These are phyloP conservation scores for Camelina sativa DNA, from an alignment of 345 rosid genomes.

Conservation along the genomic window DNA sequence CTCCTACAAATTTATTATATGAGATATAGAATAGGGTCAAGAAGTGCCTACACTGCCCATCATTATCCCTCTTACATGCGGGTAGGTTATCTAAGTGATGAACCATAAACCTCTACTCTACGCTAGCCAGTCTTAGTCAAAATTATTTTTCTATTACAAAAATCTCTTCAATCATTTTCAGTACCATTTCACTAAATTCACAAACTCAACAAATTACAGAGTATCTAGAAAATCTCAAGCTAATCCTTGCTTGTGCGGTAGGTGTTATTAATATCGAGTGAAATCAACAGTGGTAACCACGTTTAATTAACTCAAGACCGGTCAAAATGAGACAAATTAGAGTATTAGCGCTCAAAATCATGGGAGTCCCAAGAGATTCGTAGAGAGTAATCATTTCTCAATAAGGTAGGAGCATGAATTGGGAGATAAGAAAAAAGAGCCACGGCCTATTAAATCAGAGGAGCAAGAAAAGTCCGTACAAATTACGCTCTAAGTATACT, in stretches of 20 bases:
- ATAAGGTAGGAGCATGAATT: conserved; percentile 24
- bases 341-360: conserved; percentile 9
- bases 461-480: conserved; percentile 26
- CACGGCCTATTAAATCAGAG: conserved; percentile 14
- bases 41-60: neutral
- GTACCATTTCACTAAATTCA: neutral
- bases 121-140: neutral
- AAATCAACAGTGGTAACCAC: conserved; percentile 1
- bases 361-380: neutral
- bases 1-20: neutral
- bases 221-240: conserved; percentile 13
- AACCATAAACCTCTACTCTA: conserved; percentile 25
- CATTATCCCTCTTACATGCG: conserved; percentile 18
- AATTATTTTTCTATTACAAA: neutral
- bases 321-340: neutral
- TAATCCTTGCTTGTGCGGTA: conserved; percentile 19
- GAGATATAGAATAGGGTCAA: conserved; percentile 3
- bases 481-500: conserved; percentile 39
- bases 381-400: conserved; percentile 28
- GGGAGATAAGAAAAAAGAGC: neutral
- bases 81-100: conserved; percentile 4
- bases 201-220: neutral
- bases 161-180: conserved; percentile 1
- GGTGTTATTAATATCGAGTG: conserved; percentile 7
- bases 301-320: neutral